A percentile compares a stretch with the other conserved stretches of the same genome.
phyloP scores from a whole-genome alignment of 441 rosid species.

The Cnidoscolus chayamansa region DNA sequence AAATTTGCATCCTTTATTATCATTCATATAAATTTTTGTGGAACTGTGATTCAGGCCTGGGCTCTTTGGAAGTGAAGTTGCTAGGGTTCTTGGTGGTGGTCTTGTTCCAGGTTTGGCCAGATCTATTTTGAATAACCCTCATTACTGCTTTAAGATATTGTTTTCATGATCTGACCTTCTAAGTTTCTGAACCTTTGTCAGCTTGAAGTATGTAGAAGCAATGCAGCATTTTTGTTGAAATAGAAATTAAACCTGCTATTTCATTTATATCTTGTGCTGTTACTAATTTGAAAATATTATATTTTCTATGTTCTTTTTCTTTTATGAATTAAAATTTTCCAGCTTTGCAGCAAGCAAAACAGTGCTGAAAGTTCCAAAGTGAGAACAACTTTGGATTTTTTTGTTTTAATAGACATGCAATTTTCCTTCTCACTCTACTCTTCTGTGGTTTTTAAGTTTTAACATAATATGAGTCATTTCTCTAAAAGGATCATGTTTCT shows the following conservation, averaged over 20 bases:
- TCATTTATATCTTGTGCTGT: neutral
- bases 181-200: conserved; percentile 6
- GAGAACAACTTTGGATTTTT: neutral
- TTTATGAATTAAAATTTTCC: neutral
- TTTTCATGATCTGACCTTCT: conserved; percentile 8
- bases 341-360: conserved; percentile 1
- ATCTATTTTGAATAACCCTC: conserved; percentile 16
- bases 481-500: too few relatives aligned
- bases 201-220: conserved; percentile 8
- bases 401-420: neutral
- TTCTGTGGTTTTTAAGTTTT: neutral
- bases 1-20: neutral
- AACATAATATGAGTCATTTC: too few relatives aligned
- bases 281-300: conserved; percentile 19
- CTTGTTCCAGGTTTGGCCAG: conserved; percentile 75
- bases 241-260: neutral
- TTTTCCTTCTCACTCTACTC: neutral
- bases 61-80: conserved; percentile 73
- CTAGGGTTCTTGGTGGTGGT: conserved; percentile 94
- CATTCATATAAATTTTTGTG: conserved; percentile 16
- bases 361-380: neutral
- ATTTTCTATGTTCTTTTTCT: neutral
- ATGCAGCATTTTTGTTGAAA: neutral
- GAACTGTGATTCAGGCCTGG: conserved; percentile 51
- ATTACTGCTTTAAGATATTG: conserved; percentile 2